Conservation (phyloP, 441 rosid genomes). For the Populus hybrid region DNA sequence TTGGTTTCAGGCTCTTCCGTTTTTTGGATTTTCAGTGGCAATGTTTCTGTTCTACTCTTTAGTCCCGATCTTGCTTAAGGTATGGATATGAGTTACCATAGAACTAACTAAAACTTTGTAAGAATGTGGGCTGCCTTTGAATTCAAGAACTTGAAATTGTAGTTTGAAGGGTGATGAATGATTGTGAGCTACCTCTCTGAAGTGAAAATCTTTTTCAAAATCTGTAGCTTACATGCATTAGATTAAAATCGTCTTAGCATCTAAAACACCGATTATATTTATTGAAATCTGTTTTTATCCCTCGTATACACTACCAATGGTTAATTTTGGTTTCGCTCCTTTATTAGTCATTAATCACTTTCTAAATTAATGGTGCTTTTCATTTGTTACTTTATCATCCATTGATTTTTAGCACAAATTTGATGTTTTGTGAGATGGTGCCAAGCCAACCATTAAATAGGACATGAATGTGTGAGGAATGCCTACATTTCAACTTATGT, state of each 20-base stretch:
- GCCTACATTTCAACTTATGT: not conserved
- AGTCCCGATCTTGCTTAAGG: slow-evolving; percentile 86
- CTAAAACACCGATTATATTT: not conserved
- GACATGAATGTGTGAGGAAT: not conserved
- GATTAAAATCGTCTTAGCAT: not conserved
- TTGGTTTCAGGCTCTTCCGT: slow-evolving; percentile 68
- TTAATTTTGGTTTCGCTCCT: too few relatives aligned
- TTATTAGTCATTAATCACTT: not conserved
- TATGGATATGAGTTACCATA: slow-evolving; percentile 21
- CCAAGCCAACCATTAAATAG: not conserved
- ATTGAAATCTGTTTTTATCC: not conserved
- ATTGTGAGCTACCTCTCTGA: not conserved
- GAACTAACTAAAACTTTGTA: not conserved
- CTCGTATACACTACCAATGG: not conserved
- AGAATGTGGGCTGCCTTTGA: not conserved
- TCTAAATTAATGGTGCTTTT: not conserved
- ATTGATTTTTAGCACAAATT: not conserved
- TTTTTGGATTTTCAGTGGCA: slow-evolving; percentile 58
- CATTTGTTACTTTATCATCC: not conserved
- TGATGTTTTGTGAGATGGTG: not conserved
- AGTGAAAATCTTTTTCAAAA: not conserved
- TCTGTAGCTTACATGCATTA: not conserved
- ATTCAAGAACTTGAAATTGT: not conserved
- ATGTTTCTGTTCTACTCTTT: slow-evolving; percentile 79
- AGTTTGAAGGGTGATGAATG: not conserved